A percentile compares a stretch with the other conserved stretches of the same genome.
Evolutionary conservation across 2,329 filamentous ascomycete species (phyloP).

Genomic region (Diaporthe nobilis): DNA sequence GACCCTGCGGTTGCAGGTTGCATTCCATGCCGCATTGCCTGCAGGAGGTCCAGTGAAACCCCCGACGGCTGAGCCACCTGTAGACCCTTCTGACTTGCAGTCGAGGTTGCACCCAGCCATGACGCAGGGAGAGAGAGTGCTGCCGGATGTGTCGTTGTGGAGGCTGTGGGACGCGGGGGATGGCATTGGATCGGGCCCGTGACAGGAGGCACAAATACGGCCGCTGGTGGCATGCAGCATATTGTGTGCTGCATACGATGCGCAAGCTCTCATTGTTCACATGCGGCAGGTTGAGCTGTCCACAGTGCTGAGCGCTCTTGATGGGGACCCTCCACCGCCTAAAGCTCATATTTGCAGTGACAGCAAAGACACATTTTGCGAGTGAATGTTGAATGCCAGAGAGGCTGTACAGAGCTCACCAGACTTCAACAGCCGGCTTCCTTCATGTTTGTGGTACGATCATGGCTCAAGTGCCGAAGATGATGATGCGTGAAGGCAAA

Average conservation of each 20-base stretch:
- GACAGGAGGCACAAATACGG: constrained; percentile 30
- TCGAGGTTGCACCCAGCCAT: constrained; percentile 24
- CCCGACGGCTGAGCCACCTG: constrained; percentile 4
- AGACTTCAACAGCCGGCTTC: neutral
- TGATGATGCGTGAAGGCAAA: constrained; percentile 17
- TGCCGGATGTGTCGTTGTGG: constrained; percentile 12
- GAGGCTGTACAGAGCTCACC: neutral
- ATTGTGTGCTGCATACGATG: neutral
- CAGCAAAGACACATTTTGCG: neutral
- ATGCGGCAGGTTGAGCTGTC: neutral
- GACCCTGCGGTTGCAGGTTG: constrained; percentile 15
- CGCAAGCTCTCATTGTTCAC: neutral
- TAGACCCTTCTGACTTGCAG: constrained; percentile 20
- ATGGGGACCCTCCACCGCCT: neutral
- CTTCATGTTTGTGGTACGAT: constrained; percentile 1
- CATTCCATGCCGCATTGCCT: constrained; percentile 8
- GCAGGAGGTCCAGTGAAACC: constrained; percentile 23
- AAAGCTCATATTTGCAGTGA: neutral
- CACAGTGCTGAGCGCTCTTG: neutral
- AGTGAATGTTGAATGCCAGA: neutral
- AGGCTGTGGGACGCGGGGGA: constrained; percentile 34
- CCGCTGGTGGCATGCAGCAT: constrained; percentile 18
- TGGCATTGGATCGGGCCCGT: constrained; percentile 24
- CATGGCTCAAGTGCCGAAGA: neutral
- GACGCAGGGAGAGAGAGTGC: neutral